Conservation (phyloP, 2,329 filamentous ascomycete species). For the Clonostachys chloroleuca region DNA sequence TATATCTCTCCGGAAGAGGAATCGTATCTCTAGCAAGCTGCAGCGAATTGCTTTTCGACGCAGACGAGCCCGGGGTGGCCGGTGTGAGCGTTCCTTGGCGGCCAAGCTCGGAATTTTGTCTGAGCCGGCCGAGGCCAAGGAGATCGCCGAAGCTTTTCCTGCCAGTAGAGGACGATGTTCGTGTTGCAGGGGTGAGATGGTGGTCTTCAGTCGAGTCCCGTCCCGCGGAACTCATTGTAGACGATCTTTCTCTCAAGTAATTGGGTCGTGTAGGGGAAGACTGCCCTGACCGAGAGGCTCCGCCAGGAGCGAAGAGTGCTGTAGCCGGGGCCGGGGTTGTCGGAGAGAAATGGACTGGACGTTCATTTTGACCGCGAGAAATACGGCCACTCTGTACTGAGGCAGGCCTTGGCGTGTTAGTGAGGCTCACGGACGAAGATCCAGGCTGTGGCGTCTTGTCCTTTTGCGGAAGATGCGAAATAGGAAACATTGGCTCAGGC, state of each 20-base stretch:
- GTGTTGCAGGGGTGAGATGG: conserved; percentile 60
- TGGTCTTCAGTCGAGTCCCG: conserved; percentile 69
- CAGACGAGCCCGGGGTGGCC: conserved; percentile 63
- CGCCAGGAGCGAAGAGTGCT: conserved; percentile 32
- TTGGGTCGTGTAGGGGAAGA: conserved; percentile 64
- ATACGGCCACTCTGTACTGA: conserved; percentile 21
- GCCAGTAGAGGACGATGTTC: conserved; percentile 84
- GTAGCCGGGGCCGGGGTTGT: conserved; percentile 36
- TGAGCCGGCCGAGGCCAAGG: conserved; percentile 71
- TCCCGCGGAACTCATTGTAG: conserved; percentile 80
- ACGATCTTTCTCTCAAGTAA: conserved; percentile 71
- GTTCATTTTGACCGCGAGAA: too few species aligned
- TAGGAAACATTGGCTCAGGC: conserved; percentile 73
- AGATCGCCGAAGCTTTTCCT: conserved; percentile 91
- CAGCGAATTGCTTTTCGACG: conserved; percentile 80
- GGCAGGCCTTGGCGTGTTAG: conserved; percentile 23
- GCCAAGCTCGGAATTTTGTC: conserved; percentile 74
- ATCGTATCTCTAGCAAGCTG: conserved; percentile 69
- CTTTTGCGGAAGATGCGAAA: conserved; percentile 80
- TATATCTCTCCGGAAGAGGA: conserved; percentile 71
- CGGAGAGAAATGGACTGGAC: conserved; percentile 1
- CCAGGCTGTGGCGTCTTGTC: conserved; percentile 34
- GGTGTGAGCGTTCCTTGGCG: conserved; percentile 66
- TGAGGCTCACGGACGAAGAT: conserved; percentile 38
- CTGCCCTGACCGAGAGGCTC: conserved; percentile 45